Evolutionary conservation across 83 land plant species (phyloP).

Genomic region (Picea mariana): DNA sequence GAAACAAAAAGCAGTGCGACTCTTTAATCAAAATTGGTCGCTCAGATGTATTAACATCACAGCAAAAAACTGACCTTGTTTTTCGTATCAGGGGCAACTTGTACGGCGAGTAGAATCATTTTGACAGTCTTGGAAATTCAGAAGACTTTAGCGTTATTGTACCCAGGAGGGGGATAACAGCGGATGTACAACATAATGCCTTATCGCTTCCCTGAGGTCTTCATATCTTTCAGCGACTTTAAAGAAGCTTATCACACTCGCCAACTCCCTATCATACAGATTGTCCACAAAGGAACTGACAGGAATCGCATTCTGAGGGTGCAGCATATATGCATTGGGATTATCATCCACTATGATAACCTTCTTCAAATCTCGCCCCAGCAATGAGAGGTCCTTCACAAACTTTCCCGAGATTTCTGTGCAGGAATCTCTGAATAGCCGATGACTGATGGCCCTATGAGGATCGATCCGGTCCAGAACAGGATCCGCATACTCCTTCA

Average conservation of each 20-base stretch:
- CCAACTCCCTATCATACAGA: slow-evolving; percentile 55
- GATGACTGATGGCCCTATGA: slow-evolving; percentile 40
- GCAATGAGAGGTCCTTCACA: slow-evolving; percentile 66
- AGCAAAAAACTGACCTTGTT: no score
- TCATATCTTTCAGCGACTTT: slow-evolving; percentile 30
- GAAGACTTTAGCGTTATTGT: no score
- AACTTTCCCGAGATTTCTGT: slow-evolving; percentile 45
- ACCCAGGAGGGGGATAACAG: not conserved
- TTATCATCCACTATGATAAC: slow-evolving; percentile 81
- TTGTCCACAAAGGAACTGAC: slow-evolving; percentile 72
- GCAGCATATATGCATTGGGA: slow-evolving; percentile 69
- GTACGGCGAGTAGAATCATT: no score
- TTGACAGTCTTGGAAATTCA: no score
- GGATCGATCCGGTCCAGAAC: slow-evolving; percentile 69
- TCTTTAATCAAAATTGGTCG: no score
- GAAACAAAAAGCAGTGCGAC: no score
- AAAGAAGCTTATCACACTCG: slow-evolving; percentile 37
- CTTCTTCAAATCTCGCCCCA: slow-evolving; percentile 55
- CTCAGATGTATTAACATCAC: no score
- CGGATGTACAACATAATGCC: slow-evolving; percentile 15
- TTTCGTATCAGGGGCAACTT: no score
- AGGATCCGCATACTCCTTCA: slow-evolving; percentile 73
- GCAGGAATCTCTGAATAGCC: slow-evolving; percentile 86
- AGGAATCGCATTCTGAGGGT: slow-evolving; percentile 85
- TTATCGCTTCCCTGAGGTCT: slow-evolving; percentile 53